These are phyloP conservation scores for Hemileccinum impolitum DNA, from an alignment of 768 basidiomycete species.

Conservation along the genomic window DNA sequence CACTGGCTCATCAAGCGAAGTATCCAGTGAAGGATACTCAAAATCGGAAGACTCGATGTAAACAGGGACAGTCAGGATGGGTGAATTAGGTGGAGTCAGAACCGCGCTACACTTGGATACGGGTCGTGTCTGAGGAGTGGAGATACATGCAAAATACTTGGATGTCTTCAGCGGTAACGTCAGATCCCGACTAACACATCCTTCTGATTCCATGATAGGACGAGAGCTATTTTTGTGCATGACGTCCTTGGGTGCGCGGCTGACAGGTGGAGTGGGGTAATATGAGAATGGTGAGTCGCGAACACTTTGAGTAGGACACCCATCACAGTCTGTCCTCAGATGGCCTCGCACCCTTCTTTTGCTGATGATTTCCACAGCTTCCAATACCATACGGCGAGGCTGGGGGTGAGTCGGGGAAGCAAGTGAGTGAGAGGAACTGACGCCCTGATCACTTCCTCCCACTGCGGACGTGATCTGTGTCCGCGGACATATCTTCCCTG, in stretches of 20 bases:
- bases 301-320: neutral
- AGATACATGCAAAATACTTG: conserved; percentile 16
- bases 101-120: neutral
- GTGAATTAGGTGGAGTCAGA: conserved; percentile 2
- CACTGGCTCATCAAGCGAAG: neutral
- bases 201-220: neutral
- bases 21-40: neutral
- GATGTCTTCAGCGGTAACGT: conserved; percentile 8
- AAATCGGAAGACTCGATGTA: conserved; percentile 6
- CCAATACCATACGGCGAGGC: conserved; percentile 11
- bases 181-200: neutral
- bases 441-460: neutral
- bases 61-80: conserved; percentile 3
- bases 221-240: neutral
- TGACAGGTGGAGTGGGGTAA: conserved; percentile 8
- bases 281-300: neutral
- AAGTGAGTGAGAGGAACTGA: neutral
- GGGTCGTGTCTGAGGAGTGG: neutral
- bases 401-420: neutral
- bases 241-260: neutral
- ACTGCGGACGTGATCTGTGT: neutral
- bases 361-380: conserved; percentile 18
- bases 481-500: neutral
- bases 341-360: neutral
- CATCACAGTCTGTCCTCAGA: neutral